Evolutionary conservation across 257 asterid species (phyloP), one percentile per base, ranked within the genome.

Genomic region (Mitragyna speciosa): DNA sequence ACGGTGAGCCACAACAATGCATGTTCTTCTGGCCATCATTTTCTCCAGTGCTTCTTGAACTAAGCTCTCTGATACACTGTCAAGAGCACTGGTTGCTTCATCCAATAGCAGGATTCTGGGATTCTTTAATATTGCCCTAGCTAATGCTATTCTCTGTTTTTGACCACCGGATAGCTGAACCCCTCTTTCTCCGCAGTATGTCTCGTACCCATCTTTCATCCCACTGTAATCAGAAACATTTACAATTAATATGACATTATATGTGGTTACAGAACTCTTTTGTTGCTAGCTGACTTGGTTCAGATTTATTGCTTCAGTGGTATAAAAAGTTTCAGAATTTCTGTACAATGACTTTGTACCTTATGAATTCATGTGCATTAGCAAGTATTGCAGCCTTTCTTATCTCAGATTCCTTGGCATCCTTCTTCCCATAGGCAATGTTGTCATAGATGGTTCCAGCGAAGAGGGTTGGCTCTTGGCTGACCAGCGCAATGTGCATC

Each of bases 51-150:
- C 93, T 79, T 90, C 97, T 75, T 93, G 97, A 56, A 93, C 97
- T 71, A 87, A 77, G 86, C 90, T 93, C 82, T 93, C 97, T 2
- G 97, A 93, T 1, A 89, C 88, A 7, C 91, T 91, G 63, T 93
- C 97, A 10, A 91, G 89, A 8, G 96, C 97, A 67, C 97, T 93
- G 16, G 97, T 93, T 69, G 97, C 97, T 85, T 93, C 97, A 43
- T 93, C 97, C 65, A 93, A 67, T 28, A 93, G 77, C 36, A 93
- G 88, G 79, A 93, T 89, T 19, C 88, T 82, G 0, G 97, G 97
- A 81, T 90, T 89, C 85, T 93, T 93, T 74, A 93, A 79, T 65
- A 91, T 90, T 28, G 97, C 97, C 0, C 97, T 94, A 28, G 97
- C 97, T 72, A 91, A 74, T 41, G 97, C 97, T 72, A 93, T 90